These are phyloP conservation scores for Fusarium sp. DNA, from an alignment of 2,329 filamentous ascomycete species.

Conservation along the genomic window DNA sequence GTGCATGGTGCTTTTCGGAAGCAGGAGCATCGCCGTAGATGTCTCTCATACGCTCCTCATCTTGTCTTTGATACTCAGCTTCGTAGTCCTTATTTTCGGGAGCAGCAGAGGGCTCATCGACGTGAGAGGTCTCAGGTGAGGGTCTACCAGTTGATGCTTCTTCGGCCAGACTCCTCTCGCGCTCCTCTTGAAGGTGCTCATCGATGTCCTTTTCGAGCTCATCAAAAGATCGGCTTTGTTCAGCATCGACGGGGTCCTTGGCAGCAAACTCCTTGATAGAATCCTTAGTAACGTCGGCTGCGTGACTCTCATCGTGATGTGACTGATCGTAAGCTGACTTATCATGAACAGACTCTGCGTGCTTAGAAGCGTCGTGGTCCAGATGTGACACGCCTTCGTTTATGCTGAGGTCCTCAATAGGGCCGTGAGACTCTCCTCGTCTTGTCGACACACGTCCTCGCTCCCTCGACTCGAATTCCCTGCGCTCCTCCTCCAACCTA, in stretches of 20 bases:
- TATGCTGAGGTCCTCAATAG: slow-evolving; percentile 10
- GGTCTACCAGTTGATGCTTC: slow-evolving; percentile 4
- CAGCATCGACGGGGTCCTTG: slow-evolving; percentile 4
- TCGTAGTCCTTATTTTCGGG: slow-evolving; percentile 18
- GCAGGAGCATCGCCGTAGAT: slow-evolving; percentile 56
- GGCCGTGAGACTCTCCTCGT: slow-evolving; percentile 24
- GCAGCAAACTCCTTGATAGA: slow-evolving; percentile 9
- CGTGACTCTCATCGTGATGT: slow-evolving; percentile 10
- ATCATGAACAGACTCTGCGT: slow-evolving; percentile 22
- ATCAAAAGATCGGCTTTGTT: slow-evolving; percentile 32
- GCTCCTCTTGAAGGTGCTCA: slow-evolving; percentile 39
- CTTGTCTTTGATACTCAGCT: slow-evolving; percentile 55
- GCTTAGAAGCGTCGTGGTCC: slow-evolving; percentile 9
- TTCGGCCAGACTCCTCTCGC: slow-evolving; percentile 33
- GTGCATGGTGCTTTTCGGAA: slow-evolving; percentile 11
- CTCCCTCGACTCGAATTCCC: slow-evolving; percentile 48
- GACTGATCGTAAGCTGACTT: slow-evolving; percentile 13
- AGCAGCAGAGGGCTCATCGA: slow-evolving; percentile 19
- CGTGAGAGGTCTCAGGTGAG: slow-evolving; percentile 33
- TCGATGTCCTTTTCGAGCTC: slow-evolving; percentile 40
- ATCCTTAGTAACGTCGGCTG: slow-evolving; percentile 17
- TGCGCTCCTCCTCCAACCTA: slow-evolving; percentile 41
- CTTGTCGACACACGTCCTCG: slow-evolving; percentile 34
- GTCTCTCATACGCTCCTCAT: slow-evolving; percentile 66
- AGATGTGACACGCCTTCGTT: slow-evolving; percentile 29